Evolutionary conservation across 2,329 filamentous ascomycete species (phyloP).

Genomic region (Aspergillus pseudoviridinutans): DNA sequence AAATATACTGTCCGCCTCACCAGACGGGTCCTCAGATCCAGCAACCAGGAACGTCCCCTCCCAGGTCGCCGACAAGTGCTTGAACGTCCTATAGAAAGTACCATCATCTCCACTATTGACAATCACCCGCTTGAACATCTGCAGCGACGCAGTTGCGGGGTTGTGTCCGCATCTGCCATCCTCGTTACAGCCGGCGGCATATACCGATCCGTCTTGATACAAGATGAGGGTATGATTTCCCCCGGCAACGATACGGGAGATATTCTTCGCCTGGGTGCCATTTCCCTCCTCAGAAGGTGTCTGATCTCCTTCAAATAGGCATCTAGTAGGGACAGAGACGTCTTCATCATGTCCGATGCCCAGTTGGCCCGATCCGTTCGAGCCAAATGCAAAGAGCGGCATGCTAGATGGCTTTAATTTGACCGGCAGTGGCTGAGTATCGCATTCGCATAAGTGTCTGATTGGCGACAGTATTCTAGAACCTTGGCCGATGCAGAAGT

Average conservation of each 20-base stretch:
- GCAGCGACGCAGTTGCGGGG: slow-evolving; percentile 8
- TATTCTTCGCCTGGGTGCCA: slow-evolving; percentile 33
- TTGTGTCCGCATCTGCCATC: slow-evolving; percentile 42
- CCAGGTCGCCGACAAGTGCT: slow-evolving; percentile 70
- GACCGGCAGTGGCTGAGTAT: background rate
- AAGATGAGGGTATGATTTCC: slow-evolving; percentile 84
- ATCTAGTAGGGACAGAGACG: slow-evolving; percentile 61
- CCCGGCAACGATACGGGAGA: slow-evolving; percentile 55
- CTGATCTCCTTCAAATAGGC: slow-evolving; percentile 48
- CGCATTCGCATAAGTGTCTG: background rate
- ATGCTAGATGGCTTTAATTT: slow-evolving; percentile 13
- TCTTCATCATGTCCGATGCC: slow-evolving; percentile 69
- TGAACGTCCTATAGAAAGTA: slow-evolving; percentile 27
- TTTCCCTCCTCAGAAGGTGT: slow-evolving; percentile 32
- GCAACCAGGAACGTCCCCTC: slow-evolving; percentile 63
- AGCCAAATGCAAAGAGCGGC: slow-evolving; percentile 65
- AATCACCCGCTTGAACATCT: slow-evolving; percentile 26
- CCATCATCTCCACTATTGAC: slow-evolving; percentile 11
- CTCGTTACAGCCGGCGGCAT: slow-evolving; percentile 60
- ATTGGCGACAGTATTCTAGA: background rate
- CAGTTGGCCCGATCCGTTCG: slow-evolving; percentile 72
- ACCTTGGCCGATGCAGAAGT: background rate
- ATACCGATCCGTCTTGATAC: slow-evolving; percentile 56
- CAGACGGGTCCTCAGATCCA: slow-evolving; percentile 34
- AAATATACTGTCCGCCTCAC: slow-evolving; percentile 48